These are phyloP conservation scores for Pythium phragmiticola DNA, from an alignment of 352 stramenopile genomes.

Conservation along the genomic window DNA sequence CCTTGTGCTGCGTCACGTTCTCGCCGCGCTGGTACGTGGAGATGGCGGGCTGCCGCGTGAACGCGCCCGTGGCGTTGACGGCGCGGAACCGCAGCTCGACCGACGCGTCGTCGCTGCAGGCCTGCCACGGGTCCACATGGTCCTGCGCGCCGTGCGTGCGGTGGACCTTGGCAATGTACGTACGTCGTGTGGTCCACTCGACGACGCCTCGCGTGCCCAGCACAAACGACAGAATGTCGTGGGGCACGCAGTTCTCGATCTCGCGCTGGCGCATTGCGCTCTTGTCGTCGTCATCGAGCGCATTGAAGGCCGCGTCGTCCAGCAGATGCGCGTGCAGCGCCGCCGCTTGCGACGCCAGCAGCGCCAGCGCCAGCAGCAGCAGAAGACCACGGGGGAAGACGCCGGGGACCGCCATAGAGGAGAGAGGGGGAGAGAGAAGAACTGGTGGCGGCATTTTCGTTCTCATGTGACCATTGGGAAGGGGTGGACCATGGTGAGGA, in stretches of 20 bases:
- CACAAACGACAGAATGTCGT: constrained; percentile 72
- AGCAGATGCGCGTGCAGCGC: constrained; percentile 36
- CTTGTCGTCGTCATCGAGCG: constrained; percentile 48
- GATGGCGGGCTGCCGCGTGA: constrained; percentile 44
- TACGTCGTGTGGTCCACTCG: constrained; percentile 70
- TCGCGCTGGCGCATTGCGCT: constrained; percentile 74
- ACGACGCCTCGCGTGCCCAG: constrained; percentile 52
- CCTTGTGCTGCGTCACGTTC: constrained; percentile 68
- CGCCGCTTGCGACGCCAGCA: constrained; percentile 6
- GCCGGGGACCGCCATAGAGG: neutral
- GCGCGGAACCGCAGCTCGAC: constrained; percentile 59
- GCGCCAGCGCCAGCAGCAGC: constrained; percentile 19
- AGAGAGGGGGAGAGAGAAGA: neutral
- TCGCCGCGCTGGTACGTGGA: constrained; percentile 49
- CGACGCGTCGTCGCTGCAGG: constrained; percentile 58
- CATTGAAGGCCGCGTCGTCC: constrained; percentile 35
- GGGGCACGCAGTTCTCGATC: constrained; percentile 84
- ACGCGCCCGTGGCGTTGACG: constrained; percentile 36
- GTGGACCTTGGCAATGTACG: constrained; percentile 69
- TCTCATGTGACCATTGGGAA: neutral
- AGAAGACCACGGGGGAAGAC: neutral
- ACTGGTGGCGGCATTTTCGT: neutral
- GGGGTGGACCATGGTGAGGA: neutral
- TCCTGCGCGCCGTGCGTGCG: constrained; percentile 26
- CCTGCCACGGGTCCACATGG: constrained; percentile 61